Conservation (phyloP, 352 stramenopile species). For the Phytophthora fragariae region DNA sequence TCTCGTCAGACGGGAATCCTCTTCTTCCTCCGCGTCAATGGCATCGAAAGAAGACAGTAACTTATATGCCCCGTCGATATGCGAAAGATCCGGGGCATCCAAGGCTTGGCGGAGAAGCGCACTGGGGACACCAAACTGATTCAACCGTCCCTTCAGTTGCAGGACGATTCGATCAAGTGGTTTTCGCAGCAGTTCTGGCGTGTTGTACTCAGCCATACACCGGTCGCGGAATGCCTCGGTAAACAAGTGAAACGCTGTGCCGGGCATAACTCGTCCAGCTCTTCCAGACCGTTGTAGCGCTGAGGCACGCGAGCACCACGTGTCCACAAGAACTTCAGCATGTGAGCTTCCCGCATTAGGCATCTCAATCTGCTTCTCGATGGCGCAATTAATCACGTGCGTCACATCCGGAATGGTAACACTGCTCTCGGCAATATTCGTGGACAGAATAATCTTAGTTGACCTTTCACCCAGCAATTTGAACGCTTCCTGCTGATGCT, state of each 20-base stretch:
- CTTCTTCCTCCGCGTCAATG: constrained; percentile 67
- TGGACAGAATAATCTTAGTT: constrained; percentile 96
- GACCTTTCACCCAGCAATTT: constrained; percentile 48
- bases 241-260: constrained; percentile 93
- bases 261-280: constrained; percentile 93
- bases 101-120: constrained; percentile 71
- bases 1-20: constrained; percentile 64
- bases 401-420: constrained; percentile 96
- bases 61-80: constrained; percentile 85
- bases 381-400: constrained; percentile 87
- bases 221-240: constrained; percentile 64
- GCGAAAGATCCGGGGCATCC: constrained; percentile 67
- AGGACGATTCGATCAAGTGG: constrained; percentile 84
- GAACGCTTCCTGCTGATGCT: constrained; percentile 81
- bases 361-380: constrained; percentile 90
- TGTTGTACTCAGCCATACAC: constrained; percentile 86
- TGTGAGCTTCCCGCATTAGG: constrained; percentile 70
- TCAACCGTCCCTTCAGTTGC: constrained; percentile 77
- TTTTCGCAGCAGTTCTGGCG: constrained; percentile 83
- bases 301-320: constrained; percentile 95
- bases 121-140: constrained; percentile 77
- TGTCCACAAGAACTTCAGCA: constrained; percentile 76
- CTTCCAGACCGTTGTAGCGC: constrained; percentile 87
- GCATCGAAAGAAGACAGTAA: constrained; percentile 72
- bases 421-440: constrained; percentile 97